Conservation (phyloP, 75 land plant species). For the Isoetes taiwanensis region DNA sequence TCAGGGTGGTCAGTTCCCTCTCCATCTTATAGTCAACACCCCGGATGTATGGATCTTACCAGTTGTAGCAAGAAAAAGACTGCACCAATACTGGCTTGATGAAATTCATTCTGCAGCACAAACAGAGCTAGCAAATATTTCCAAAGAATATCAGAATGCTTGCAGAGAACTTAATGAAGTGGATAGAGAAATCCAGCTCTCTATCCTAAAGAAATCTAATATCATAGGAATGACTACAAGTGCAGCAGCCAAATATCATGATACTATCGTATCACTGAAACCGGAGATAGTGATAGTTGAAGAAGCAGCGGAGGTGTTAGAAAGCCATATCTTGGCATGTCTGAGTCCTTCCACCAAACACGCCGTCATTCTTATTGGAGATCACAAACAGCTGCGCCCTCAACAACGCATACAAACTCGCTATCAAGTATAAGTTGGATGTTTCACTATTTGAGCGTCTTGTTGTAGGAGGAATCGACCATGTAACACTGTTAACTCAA, state of each 20-base stretch:
- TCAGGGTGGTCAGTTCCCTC: too few relatives aligned
- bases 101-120: background rate
- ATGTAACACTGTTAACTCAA: slow-evolving; percentile 13
- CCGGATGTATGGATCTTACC: slow-evolving; percentile 1
- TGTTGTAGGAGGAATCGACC: slow-evolving; percentile 11
- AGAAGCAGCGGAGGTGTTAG: slow-evolving; percentile 29
- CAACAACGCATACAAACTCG: background rate
- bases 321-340: slow-evolving; percentile 18
- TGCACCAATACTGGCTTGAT: slow-evolving; percentile 2
- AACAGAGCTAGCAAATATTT: background rate
- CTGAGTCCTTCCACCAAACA: slow-evolving; percentile 11
- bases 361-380: slow-evolving; percentile 26
- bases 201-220: slow-evolving; percentile 15
- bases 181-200: slow-evolving; percentile 8
- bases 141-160: too few relatives aligned
- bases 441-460: slow-evolving; percentile 31
- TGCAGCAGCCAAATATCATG: slow-evolving; percentile 14
- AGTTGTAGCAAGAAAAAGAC: background rate
- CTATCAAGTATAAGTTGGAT: slow-evolving; percentile 16
- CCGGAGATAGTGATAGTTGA: slow-evolving; percentile 21
- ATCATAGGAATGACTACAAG: slow-evolving; percentile 27
- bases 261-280: background rate
- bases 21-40: background rate
- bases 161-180: slow-evolving; percentile 13
- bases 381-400: slow-evolving; percentile 22